Evolutionary conservation across 2,329 filamentous ascomycete genomes (phyloP), one percentile per base, ranked within the genome.

Genomic region (Xenosphaeropsis pyriputrescens): DNA sequence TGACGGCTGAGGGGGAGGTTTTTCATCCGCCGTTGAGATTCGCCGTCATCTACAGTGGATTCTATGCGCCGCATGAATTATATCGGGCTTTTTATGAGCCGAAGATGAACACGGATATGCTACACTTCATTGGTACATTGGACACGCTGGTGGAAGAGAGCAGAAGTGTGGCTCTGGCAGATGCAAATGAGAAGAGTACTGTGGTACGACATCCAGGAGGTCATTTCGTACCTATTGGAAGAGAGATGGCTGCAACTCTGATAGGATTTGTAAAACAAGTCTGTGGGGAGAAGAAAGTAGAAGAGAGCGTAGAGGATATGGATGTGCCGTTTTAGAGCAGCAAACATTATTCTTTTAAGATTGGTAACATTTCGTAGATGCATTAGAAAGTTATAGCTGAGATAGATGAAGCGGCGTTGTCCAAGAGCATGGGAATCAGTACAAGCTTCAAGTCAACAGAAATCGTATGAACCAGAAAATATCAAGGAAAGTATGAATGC

Each of bases 101-200:
- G 13, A 68, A 70, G 54, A 79, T 95, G 41, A 57, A 54, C 44
- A 94, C 88, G 42, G 83, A 85, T 0, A 74, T 82, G 44, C 56
- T 93, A 58, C 85, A 94, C 61, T 80, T 86, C 47, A 57, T 94
- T 18, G 89, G 89, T 1, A 79, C 75, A 38, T 62, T 94, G 47
- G 89, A 95, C 61, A 85, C 80, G 2, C 84, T 95, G 1, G 88
- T 96, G 1, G 83, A 86, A 22, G 88, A 95, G 63, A 58, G 59
- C 38, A 65, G 84, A 51, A 84, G 75, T 55, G 63, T 71, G 49
- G 70, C 64, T 16, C 59, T 95, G 41, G 67, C 82, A 2, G 75
- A 85, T 17, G 66, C 69, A 34, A 85, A 77, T 55, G 64, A 58
- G 18, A 67, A 65, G 0, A 34, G 65, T 52, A 64, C 73, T 45